Percentiles rank a stretch among this genome's conserved stretches.
Evolutionary conservation across 495 filamentous ascomycete species (phyloP).

Genomic region (Cairneyella variabilis): DNA sequence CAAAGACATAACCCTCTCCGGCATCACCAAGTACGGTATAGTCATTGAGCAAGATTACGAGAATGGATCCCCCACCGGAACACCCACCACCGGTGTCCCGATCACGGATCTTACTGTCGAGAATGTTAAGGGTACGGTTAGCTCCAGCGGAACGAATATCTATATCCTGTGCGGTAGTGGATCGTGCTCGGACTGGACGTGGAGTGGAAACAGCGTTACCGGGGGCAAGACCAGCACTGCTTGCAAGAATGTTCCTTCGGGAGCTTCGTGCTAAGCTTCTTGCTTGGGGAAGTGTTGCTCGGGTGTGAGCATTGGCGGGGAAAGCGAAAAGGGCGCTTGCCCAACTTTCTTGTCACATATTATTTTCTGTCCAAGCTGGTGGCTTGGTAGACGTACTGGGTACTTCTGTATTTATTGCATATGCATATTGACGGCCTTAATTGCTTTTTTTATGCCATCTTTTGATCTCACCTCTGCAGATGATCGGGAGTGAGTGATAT

Average conservation of each 20-base stretch:
- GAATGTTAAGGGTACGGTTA: slow-evolving; percentile 48
- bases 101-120: slow-evolving; percentile 56
- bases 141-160: slow-evolving; percentile 36
- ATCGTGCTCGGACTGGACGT: slow-evolving; percentile 46
- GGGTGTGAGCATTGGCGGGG: too few species aligned
- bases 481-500: too few species aligned
- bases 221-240: slow-evolving; percentile 42
- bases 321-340: too few species aligned
- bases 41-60: slow-evolving; percentile 68
- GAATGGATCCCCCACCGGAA: slow-evolving; percentile 59
- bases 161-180: slow-evolving; percentile 54
- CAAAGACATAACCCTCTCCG: slow-evolving; percentile 48
- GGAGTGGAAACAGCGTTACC: slow-evolving; percentile 39
- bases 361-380: not conserved
- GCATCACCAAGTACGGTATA: slow-evolving; percentile 59
- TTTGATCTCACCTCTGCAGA: too few species aligned
- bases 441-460: too few species aligned
- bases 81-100: slow-evolving; percentile 55
- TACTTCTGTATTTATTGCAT: too few species aligned
- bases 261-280: slow-evolving; percentile 34
- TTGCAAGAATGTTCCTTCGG: slow-evolving; percentile 41
- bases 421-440: too few species aligned
- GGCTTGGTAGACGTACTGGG: not conserved
- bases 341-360: too few species aligned
- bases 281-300: not conserved